Evolutionary conservation across 1,139 yeast genomes (phyloP).

Genomic region (Protomyces inouyei): DNA sequence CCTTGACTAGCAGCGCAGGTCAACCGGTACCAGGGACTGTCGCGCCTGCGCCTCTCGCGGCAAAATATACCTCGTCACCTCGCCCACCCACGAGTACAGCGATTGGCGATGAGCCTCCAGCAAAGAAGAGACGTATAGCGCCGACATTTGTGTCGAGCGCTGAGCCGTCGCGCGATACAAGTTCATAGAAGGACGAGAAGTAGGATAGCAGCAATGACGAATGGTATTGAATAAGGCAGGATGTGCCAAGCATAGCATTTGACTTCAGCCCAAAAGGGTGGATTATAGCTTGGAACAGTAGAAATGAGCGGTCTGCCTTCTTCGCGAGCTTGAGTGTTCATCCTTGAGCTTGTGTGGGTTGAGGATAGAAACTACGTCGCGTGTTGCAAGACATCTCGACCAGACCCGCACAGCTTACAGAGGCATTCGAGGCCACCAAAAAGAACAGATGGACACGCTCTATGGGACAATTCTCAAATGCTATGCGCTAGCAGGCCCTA

Average conservation of each 20-base stretch:
- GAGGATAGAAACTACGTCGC: no score
- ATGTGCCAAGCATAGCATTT: slow-evolving; percentile 16
- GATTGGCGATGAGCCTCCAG: background rate
- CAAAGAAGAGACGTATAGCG: slow-evolving; percentile 15
- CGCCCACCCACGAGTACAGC: background rate
- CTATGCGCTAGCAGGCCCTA: background rate
- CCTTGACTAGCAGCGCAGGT: background rate
- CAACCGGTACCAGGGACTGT: background rate
- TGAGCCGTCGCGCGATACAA: background rate
- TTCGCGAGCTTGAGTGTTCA: background rate
- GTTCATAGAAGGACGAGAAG: background rate
- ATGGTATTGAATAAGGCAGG: slow-evolving; percentile 17
- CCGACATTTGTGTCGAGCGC: slow-evolving; percentile 8
- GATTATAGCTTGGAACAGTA: slow-evolving; percentile 7
- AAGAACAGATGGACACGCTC: slow-evolving; percentile 6
- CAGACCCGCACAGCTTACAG: background rate
- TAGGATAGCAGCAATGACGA: slow-evolving; percentile 1
- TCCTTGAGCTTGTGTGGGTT: background rate
- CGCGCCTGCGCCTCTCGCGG: background rate
- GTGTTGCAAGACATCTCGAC: background rate
- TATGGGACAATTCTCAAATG: slow-evolving; percentile 4
- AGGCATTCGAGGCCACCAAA: no score
- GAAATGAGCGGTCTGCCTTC: background rate
- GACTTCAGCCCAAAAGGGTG: slow-evolving; percentile 24
- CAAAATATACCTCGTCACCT: background rate